A percentile compares a stretch with the other conserved stretches of the same genome.
Evolutionary conservation across 805 yeast genomes (phyloP).

Genomic region (Nematodospora valgi): DNA sequence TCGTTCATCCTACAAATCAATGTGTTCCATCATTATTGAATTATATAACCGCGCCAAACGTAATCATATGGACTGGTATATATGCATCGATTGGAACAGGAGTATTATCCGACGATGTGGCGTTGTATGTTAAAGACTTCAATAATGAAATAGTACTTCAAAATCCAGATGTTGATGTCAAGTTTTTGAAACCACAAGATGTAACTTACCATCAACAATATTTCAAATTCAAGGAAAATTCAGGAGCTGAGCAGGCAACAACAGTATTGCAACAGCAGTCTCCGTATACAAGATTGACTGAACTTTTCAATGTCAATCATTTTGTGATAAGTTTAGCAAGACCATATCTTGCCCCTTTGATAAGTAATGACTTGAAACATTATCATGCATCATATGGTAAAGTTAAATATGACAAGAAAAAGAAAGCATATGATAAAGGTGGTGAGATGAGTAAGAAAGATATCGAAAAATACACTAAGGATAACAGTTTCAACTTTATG

Average conservation of each 20-base stretch:
- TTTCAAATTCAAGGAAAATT: constrained; percentile 20
- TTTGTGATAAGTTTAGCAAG: constrained; percentile 88
- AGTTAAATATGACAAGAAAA: constrained; percentile 17
- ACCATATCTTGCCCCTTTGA: constrained; percentile 88
- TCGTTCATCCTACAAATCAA: constrained; percentile 75
- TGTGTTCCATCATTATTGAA: constrained; percentile 73
- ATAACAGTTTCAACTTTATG: constrained; percentile 27
- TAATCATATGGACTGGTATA: constrained; percentile 85
- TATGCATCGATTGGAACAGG: constrained; percentile 80
- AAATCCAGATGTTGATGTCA: constrained; percentile 40
- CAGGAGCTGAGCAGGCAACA: constrained; percentile 12
- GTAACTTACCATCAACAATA: constrained; percentile 46
- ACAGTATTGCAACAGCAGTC: constrained; percentile 26
- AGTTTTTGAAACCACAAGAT: constrained; percentile 42
- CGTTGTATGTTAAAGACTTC: constrained; percentile 57
- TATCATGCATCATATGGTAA: constrained; percentile 41
- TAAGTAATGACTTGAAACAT: constrained; percentile 79
- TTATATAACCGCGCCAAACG: constrained; percentile 91
- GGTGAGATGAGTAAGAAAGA: constrained; percentile 4
- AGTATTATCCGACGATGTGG: constrained; percentile 53
- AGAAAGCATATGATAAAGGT: constrained; percentile 11
- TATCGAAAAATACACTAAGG: constrained; percentile 29
- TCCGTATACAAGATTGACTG: constrained; percentile 86
- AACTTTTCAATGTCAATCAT: constrained; percentile 91
- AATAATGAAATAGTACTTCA: constrained; percentile 57